Conservation (phyloP, 176 grass and related monocot genomes). For the Phyllostachys edulis region DNA sequence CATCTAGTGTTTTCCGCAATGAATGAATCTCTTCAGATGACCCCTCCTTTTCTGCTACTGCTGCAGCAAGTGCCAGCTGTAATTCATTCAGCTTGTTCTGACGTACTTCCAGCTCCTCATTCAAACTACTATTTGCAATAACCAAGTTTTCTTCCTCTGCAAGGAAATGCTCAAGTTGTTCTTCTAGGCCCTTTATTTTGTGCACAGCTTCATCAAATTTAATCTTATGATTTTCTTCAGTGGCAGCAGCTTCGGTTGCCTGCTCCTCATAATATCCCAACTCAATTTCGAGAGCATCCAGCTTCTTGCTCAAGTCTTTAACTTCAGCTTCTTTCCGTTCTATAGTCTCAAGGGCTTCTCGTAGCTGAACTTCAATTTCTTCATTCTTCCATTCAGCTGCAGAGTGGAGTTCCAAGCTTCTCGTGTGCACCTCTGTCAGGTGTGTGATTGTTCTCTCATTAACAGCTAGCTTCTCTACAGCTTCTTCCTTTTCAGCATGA, state of each 20-base stretch:
- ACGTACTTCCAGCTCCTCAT: conserved; percentile 49
- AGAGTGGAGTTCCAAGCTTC: conserved; percentile 53
- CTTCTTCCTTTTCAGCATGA: conserved; percentile 55
- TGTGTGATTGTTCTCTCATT: conserved; percentile 54
- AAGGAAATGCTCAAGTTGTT: conserved; percentile 47
- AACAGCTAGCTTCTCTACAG: conserved; percentile 43
- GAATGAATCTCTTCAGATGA: conserved; percentile 42
- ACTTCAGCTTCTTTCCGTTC: conserved; percentile 61
- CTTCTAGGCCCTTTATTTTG: conserved; percentile 49
- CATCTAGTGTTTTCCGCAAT: conserved; percentile 47
- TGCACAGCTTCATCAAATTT: conserved; percentile 48
- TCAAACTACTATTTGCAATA: conserved; percentile 54
- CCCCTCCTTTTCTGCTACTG: conserved; percentile 61
- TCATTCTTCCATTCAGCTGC: conserved; percentile 48
- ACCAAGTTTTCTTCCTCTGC: conserved; percentile 64
- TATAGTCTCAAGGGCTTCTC: conserved; percentile 48
- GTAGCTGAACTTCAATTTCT: conserved; percentile 48
- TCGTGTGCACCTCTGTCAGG: conserved; percentile 52
- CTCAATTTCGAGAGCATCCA: conserved; percentile 74
- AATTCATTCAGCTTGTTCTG: conserved; percentile 75
- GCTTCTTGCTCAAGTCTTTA: conserved; percentile 67
- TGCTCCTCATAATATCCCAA: conserved; percentile 69
- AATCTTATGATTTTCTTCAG: conserved; percentile 47
- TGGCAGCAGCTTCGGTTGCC: conserved; percentile 50
- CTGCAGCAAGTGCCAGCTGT: conserved; percentile 47